Evolutionary conservation across 2,329 filamentous ascomycete species (phyloP).

Genomic region (Trichoderma sp.): DNA sequence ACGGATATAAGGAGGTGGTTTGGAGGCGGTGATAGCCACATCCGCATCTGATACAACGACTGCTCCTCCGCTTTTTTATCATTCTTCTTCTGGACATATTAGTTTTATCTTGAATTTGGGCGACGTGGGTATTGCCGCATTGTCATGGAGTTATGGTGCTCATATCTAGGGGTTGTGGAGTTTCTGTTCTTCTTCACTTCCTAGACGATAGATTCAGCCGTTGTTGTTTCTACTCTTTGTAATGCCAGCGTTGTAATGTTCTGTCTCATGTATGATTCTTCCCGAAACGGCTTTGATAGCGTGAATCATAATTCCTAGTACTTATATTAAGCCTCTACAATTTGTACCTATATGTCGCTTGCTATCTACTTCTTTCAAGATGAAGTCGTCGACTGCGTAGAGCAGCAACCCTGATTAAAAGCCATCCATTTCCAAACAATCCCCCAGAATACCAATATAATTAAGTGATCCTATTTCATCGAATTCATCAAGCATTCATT

Average conservation of each 20-base stretch:
- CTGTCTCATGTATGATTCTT: background rate
- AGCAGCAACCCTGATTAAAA: too few species aligned
- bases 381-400: too few species aligned
- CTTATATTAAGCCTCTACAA: conserved; percentile 17
- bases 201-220: conserved; percentile 18
- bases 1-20: conserved; percentile 62
- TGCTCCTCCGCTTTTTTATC: background rate
- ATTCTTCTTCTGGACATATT: background rate
- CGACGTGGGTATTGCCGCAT: conserved; percentile 7
- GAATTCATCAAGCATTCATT: too few species aligned
- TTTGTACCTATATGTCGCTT: background rate
- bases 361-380: background rate
- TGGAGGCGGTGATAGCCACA: conserved; percentile 30
- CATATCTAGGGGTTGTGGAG: conserved; percentile 7
- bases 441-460: too few species aligned
- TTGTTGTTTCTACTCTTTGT: background rate
- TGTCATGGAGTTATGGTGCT: conserved; percentile 24
- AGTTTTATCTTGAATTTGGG: conserved; percentile 13
- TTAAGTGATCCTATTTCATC: too few species aligned
- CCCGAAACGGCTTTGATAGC: background rate
- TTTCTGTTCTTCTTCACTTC: background rate
- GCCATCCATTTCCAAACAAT: too few species aligned
- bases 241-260: background rate
- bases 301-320: background rate
- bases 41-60: conserved; percentile 29